Conservation (phyloP, 805 yeast genomes). For the Lachancea nothofagi region DNA sequence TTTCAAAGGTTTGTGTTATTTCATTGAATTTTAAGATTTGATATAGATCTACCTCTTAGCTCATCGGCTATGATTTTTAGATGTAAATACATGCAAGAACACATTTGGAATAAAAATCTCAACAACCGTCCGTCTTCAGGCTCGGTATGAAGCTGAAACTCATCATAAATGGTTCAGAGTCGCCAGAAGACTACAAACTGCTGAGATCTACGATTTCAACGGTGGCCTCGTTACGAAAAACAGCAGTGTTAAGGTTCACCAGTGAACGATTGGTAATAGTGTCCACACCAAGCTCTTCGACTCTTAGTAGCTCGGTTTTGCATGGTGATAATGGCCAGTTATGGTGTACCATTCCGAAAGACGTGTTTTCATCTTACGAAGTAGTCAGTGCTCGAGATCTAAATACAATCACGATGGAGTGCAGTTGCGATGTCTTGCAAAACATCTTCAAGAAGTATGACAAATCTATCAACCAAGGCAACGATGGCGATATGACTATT, state of each 20-base stretch:
- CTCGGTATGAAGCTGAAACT: slow-evolving; percentile 29
- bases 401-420: slow-evolving; percentile 30
- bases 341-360: slow-evolving; percentile 32
- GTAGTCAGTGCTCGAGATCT: slow-evolving; percentile 27
- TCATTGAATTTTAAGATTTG: too few relatives aligned
- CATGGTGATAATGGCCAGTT: slow-evolving; percentile 30
- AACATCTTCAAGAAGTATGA: slow-evolving; percentile 31
- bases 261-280: slow-evolving; percentile 28
- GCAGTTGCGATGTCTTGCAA: slow-evolving; percentile 28
- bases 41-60: too few relatives aligned
- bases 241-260: slow-evolving; percentile 31
- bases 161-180: slow-evolving; percentile 24
- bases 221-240: slow-evolving; percentile 29
- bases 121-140: not conserved
- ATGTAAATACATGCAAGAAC: too few relatives aligned
- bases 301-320: slow-evolving; percentile 13
- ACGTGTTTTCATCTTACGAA: slow-evolving; percentile 26
- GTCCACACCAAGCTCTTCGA: slow-evolving; percentile 26
- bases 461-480: slow-evolving; percentile 25
- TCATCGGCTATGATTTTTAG: too few relatives aligned
- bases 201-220: slow-evolving; percentile 29
- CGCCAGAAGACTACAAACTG: slow-evolving; percentile 30
- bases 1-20: too few relatives aligned
- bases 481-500: slow-evolving; percentile 25
- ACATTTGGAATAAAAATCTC: not conserved